These are phyloP conservation scores for Cicer cuneatum DNA, from an alignment of 306 rosid species.

Conservation along the genomic window DNA sequence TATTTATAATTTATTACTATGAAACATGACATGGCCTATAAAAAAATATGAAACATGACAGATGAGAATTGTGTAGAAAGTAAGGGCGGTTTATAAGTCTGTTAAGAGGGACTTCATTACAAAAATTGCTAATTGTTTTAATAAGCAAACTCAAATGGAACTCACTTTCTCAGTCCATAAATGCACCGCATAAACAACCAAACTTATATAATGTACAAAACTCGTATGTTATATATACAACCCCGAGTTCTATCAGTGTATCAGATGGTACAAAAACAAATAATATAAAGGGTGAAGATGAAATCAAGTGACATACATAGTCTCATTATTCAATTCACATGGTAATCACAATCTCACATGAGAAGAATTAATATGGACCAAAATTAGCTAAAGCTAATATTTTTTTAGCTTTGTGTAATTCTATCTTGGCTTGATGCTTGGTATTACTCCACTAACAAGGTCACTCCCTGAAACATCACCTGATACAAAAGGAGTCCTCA, in stretches of 20 bases:
- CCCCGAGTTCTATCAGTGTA: conserved; percentile 19
- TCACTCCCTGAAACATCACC: conserved; percentile 78
- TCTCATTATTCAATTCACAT: conserved; percentile 33
- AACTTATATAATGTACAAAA: conserved; percentile 37
- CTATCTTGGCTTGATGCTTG: conserved; percentile 89
- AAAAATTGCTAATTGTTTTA: too few species aligned
- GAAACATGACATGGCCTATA: too few species aligned
- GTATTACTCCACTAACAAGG: conserved; percentile 81
- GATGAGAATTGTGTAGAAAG: too few species aligned
- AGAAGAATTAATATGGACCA: neutral
- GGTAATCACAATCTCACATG: neutral
- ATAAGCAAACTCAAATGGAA: neutral
- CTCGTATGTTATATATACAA: conserved; percentile 35
- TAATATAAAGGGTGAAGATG: conserved; percentile 34
- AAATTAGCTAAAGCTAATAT: neutral
- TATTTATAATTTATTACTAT: too few species aligned
- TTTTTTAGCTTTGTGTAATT: conserved; percentile 27
- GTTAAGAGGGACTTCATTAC: too few species aligned
- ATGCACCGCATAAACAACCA: conserved; percentile 5
- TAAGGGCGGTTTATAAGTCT: too few species aligned
- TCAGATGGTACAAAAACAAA: conserved; percentile 36
- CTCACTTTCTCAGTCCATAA: neutral
- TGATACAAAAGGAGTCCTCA: conserved; percentile 60
- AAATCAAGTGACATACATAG: conserved; percentile 9
- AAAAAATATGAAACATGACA: too few species aligned